phyloP scores from a whole-genome alignment of 2,329 filamentous ascomycete species.

The Fusarium lyarnte region DNA sequence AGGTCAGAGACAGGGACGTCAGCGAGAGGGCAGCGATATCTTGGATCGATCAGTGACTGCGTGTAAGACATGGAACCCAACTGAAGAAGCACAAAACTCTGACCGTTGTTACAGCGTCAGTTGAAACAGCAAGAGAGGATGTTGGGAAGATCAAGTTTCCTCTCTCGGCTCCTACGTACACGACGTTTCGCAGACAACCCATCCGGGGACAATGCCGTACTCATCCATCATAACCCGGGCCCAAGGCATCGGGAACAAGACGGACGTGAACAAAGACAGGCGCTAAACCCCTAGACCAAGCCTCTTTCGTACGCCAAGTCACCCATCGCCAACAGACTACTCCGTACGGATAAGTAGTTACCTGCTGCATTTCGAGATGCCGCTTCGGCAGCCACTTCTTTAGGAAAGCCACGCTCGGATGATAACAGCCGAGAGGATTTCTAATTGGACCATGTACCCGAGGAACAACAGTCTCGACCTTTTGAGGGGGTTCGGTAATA shows the following conservation, averaged over 20 bases:
- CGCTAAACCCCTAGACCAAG: constrained; percentile 25
- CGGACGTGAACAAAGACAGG: constrained; percentile 26
- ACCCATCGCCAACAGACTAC: background rate
- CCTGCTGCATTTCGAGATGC: background rate
- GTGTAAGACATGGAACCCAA: background rate
- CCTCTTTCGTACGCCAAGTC: background rate
- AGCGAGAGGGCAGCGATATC: background rate
- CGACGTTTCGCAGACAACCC: background rate
- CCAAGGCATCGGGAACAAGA: constrained; percentile 36
- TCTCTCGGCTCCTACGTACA: background rate
- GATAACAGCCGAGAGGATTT: constrained; percentile 5
- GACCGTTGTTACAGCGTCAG: background rate
- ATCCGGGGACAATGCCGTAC: constrained; percentile 10
- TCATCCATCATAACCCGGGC: background rate
- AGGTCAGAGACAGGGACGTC: constrained; percentile 1
- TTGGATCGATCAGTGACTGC: background rate
- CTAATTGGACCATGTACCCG: constrained; percentile 4
- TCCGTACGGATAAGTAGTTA: too few relatives aligned
- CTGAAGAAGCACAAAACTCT: background rate
- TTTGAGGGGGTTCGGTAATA: background rate
- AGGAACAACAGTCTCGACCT: background rate
- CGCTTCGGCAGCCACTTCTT: constrained; percentile 9
- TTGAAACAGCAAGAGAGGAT: background rate
- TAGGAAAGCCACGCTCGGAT: constrained; percentile 7
- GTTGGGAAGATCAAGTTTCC: background rate